A percentile compares a stretch with the other conserved stretches of the same genome.
These are phyloP conservation scores for Cladosporium cucumerinum DNA, from an alignment of 2,329 filamentous ascomycete genomes.

Conservation along the genomic window DNA sequence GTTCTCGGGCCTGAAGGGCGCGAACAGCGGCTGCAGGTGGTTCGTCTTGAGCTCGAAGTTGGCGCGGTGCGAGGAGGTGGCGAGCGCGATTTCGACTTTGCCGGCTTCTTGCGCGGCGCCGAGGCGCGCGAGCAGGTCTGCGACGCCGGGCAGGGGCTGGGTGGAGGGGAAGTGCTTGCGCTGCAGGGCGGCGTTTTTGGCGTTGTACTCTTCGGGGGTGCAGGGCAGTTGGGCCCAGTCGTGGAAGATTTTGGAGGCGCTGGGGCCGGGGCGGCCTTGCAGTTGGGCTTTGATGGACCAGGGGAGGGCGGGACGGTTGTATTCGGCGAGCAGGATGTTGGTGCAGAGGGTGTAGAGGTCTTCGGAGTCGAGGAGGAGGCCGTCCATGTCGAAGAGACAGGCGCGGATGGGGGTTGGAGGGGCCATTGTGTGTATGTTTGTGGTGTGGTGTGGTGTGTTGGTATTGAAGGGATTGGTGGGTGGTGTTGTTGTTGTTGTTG, in stretches of 20 bases:
- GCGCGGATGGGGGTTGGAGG: constrained; percentile 59
- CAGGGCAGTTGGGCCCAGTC: constrained; percentile 87
- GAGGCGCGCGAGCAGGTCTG: constrained; percentile 62
- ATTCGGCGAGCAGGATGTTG: constrained; percentile 75
- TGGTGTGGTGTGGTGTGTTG: neutral
- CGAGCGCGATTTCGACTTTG: constrained; percentile 74
- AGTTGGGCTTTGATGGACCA: constrained; percentile 93
- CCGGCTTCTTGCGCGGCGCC: constrained; percentile 19
- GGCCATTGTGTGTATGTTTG: neutral
- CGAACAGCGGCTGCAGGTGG: constrained; percentile 50
- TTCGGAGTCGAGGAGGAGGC: constrained; percentile 89
- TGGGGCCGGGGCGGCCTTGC: constrained; percentile 61
- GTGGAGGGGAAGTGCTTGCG: constrained; percentile 67
- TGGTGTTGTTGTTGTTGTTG: neutral
- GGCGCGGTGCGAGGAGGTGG: constrained; percentile 68
- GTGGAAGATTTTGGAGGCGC: constrained; percentile 63
- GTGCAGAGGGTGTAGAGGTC: constrained; percentile 82
- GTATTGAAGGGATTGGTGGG: neutral
- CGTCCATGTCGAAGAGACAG: constrained; percentile 98
- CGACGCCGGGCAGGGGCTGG: constrained; percentile 76
- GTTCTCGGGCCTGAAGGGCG: constrained; percentile 62
- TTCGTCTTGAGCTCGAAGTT: constrained; percentile 77
- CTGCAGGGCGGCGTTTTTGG: constrained; percentile 62
- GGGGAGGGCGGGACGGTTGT: constrained; percentile 71
- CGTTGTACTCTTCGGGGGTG: constrained; percentile 62